Conservation (phyloP, 371 early-diverging fungal genomes). For the Lichtheimia ramosa region DNA sequence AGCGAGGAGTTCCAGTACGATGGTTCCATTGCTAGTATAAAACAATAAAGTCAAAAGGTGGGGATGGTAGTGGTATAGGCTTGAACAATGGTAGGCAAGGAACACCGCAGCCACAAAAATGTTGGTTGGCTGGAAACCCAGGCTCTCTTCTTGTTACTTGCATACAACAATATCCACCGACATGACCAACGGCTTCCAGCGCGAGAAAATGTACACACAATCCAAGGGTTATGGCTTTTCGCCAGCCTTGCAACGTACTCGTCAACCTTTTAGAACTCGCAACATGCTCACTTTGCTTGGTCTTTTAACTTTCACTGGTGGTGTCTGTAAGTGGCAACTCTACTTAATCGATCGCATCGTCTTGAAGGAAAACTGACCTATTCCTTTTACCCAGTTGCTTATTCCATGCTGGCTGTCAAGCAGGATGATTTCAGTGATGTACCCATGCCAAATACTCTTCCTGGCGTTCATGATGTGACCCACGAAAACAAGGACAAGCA, state of each 20-base stretch:
- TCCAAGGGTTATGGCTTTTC: constrained; percentile 51
- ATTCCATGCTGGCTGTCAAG: constrained; percentile 57
- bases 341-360: no score
- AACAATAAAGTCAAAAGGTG: no score
- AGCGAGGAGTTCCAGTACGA: no score
- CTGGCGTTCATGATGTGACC: constrained; percentile 38
- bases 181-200: constrained; percentile 1
- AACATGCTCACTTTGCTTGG: constrained; percentile 48
- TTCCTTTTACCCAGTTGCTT: constrained; percentile 31
- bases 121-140: no score
- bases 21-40: no score
- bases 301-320: constrained; percentile 49
- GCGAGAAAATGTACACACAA: constrained; percentile 49
- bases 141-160: background rate
- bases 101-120: no score
- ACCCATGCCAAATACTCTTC: constrained; percentile 36
- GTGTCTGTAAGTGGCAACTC: constrained; percentile 48
- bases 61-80: no score
- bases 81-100: no score
- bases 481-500: constrained; percentile 21
- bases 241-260: constrained; percentile 57
- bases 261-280: constrained; percentile 46
- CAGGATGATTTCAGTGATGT: constrained; percentile 67
- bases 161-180: background rate
- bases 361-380: background rate